Evolutionary conservation across 108 stramenopile genomes (phyloP).

Genomic region (Nannochloropsis granulata): DNA sequence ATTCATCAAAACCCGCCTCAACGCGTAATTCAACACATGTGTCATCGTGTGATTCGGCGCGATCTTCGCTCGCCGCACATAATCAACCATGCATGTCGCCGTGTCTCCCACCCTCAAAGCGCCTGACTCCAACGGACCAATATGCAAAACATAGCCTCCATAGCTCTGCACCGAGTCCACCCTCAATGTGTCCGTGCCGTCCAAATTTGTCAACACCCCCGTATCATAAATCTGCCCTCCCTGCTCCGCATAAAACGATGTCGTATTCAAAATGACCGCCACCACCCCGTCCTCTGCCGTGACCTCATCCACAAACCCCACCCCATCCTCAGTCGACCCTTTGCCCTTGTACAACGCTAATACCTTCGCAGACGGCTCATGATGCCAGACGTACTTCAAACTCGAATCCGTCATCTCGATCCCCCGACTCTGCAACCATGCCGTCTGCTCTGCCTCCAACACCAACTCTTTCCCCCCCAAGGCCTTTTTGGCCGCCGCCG

Average conservation of each 20-base stretch:
- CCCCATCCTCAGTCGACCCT: constrained; percentile 51
- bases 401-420: constrained; percentile 60
- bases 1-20: constrained; percentile 61
- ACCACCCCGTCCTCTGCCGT: constrained; percentile 43
- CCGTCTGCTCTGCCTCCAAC: constrained; percentile 91
- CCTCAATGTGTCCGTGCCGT: constrained; percentile 30
- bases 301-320: constrained; percentile 66
- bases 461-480: constrained; percentile 82
- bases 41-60: constrained; percentile 99
- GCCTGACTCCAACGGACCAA: constrained; percentile 34
- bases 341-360: constrained; percentile 72
- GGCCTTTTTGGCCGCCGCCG: constrained; percentile 38
- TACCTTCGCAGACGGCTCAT: constrained; percentile 51
- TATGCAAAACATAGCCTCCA: constrained; percentile 78
- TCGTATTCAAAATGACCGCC: constrained; percentile 74
- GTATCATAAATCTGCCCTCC: constrained; percentile 92
- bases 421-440: constrained; percentile 54
- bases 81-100: constrained; percentile 73
- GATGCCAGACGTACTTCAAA: constrained; percentile 77
- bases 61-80: constrained; percentile 66
- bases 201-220: constrained; percentile 40
- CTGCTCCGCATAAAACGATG: constrained; percentile 87
- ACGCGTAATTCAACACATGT: constrained; percentile 90
- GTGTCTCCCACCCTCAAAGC: constrained; percentile 54
- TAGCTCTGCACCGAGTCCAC: constrained; percentile 71